Conservation (phyloP, 2,329 filamentous ascomycete species). For the Calonectria hongkongensis region DNA sequence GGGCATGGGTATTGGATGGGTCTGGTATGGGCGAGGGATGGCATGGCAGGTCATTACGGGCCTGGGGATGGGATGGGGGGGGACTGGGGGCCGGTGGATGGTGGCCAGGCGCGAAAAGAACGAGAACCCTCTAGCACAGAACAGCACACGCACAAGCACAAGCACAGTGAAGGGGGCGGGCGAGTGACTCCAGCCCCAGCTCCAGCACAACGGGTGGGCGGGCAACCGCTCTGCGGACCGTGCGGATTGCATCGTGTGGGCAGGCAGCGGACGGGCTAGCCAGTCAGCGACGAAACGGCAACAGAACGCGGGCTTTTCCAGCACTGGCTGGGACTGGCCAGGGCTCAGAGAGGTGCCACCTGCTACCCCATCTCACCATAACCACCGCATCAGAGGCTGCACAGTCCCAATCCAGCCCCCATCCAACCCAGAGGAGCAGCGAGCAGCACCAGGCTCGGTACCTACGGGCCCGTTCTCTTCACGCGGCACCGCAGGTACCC, state of each 20-base stretch:
- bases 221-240: conserved; percentile 31
- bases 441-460: conserved; percentile 13
- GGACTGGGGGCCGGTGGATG: conserved; percentile 13
- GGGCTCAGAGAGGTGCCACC: conserved; percentile 21
- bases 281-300: conserved; percentile 32
- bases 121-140: conserved; percentile 22
- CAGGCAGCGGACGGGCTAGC: conserved; percentile 29
- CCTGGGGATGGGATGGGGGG: conserved; percentile 26
- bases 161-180: conserved; percentile 22
- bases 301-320: conserved; percentile 26
- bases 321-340: conserved; percentile 19
- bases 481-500: conserved; percentile 22
- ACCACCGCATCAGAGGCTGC: conserved; percentile 35
- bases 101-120: conserved; percentile 19
- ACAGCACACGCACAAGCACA: conserved; percentile 14
- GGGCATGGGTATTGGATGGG: conserved; percentile 23
- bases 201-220: conserved; percentile 32
- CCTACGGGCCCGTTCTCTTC: conserved; percentile 5
- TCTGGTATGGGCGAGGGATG: conserved; percentile 28
- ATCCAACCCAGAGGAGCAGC: conserved; percentile 22
- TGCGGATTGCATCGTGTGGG: conserved; percentile 26
- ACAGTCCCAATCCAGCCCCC: conserved; percentile 31
- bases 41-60: conserved; percentile 25
- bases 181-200: conserved; percentile 17
- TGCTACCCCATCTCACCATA: conserved; percentile 30